Percentiles rank a stretch among this genome's conserved stretches.
Evolutionary conservation across 2,329 filamentous ascomycete species (phyloP).

Genomic region (Cadophora sp.): DNA sequence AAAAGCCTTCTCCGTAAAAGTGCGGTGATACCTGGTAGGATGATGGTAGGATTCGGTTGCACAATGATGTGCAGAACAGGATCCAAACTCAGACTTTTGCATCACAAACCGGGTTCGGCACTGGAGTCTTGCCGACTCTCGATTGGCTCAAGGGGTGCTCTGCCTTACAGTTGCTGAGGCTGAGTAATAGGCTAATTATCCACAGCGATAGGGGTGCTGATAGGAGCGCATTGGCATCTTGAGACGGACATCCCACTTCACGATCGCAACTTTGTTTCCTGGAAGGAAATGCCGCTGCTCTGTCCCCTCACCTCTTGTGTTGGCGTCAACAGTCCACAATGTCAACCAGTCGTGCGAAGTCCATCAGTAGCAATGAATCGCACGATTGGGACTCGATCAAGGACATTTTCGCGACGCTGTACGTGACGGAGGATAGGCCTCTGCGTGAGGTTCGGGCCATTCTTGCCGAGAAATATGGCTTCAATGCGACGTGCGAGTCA

Average conservation of each 20-base stretch:
- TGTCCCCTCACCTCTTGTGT: constrained; percentile 2
- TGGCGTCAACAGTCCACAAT: constrained; percentile 16
- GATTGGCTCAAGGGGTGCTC: not conserved
- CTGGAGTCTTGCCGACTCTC: not conserved
- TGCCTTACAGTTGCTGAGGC: constrained; percentile 4
- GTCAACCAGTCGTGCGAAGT: constrained; percentile 15
- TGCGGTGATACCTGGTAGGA: not conserved
- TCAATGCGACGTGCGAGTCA: constrained; percentile 10
- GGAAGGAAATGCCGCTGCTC: constrained; percentile 3
- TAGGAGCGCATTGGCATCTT: constrained; percentile 10
- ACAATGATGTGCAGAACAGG: constrained; percentile 8
- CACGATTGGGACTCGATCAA: constrained; percentile 14
- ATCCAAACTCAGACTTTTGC: not conserved
- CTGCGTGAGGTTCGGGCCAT: constrained; percentile 15
- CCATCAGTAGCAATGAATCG: constrained; percentile 15
- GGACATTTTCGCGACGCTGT: constrained; percentile 7
- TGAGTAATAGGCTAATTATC: constrained; percentile 13
- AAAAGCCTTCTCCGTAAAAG: not conserved
- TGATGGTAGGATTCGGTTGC: not conserved
- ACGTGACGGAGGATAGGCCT: constrained; percentile 13
- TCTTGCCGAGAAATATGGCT: constrained; percentile 16
- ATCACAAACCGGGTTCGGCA: constrained; percentile 10
- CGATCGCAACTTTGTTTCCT: not conserved
- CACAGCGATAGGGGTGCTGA: constrained; percentile 4
- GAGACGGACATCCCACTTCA: constrained; percentile 6